These are phyloP conservation scores for Suhomyces taliae DNA, from an alignment of 1,139 yeast species.

Conservation along the genomic window DNA sequence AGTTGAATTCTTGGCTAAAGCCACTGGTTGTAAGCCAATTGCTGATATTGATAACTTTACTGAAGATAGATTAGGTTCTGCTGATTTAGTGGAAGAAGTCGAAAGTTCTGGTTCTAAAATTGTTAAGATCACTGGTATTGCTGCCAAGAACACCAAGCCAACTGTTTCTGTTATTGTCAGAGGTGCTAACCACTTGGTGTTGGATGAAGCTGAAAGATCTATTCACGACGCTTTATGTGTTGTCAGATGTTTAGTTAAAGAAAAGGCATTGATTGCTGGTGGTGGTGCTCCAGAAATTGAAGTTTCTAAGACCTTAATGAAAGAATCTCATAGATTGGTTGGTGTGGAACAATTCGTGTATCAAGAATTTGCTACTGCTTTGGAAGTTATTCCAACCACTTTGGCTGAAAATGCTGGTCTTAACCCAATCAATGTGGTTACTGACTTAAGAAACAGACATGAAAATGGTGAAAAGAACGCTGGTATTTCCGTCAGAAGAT, in stretches of 20 bases:
- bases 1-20: constrained; percentile 87
- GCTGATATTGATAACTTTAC: constrained; percentile 92
- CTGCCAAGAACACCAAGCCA: constrained; percentile 56
- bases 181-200: constrained; percentile 87
- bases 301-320: constrained; percentile 75
- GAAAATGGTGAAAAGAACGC: constrained; percentile 89
- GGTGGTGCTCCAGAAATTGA: constrained; percentile 99
- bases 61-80: constrained; percentile 89
- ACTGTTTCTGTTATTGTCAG: constrained; percentile 91
- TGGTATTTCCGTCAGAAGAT: constrained; percentile 94
- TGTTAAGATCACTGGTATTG: constrained; percentile 85
- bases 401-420: constrained; percentile 97
- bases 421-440: constrained; percentile 90
- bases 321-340: constrained; percentile 73
- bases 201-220: constrained; percentile 96
- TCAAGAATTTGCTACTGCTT: constrained; percentile 93
- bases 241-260: constrained; percentile 90
- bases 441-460: constrained; percentile 90
- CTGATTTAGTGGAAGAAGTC: constrained; percentile 88
- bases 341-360: constrained; percentile 96
- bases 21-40: constrained; percentile 92
- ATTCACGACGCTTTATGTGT: constrained; percentile 97
- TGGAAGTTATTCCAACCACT: constrained; percentile 95
- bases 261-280: constrained; percentile 93
- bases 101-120: constrained; percentile 93